Evolutionary conservation across 1,284 basidiomycete genomes (phyloP), one percentile per base, ranked within the genome.

Genomic region (Papiliotrema laurentii): DNA sequence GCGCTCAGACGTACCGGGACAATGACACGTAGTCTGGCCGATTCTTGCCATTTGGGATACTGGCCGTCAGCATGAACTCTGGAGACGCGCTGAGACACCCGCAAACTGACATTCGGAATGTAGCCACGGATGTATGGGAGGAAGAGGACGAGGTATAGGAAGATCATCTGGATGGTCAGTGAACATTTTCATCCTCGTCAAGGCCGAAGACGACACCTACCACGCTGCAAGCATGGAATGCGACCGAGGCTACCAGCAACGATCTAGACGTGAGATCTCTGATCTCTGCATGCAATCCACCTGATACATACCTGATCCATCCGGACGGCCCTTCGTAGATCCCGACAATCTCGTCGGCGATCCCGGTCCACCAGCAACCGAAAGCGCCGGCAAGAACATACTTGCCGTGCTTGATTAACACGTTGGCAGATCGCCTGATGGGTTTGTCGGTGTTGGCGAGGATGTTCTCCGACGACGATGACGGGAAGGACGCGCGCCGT

Each of bases 11-110:
- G 48, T 49, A 73, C 63, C 3, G 71, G 71, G 10, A 73, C 69
- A 35, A 73, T 61, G 11, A 69, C 39, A 2, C 66, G 58, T 5
- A 74, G 51, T 22, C 72, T 56, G 25, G 61, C 56, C 21, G 72
- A 74, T 47, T 68, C 53, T 53, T 72, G 69, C 72, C 72, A 74
- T 54, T 63, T 59, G 22, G 68, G 65, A 45, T 74, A 74, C 72
- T 74, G 40, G 5, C 22, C 21, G 35, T 58, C 41, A 58, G 55
- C 45, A 14, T 31, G 10, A 16, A 31, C 16, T 14, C 25, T 28
- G 4, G 11, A 27, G 7, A 4, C 5, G 4, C n/a, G 19, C 5
- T 9, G 19, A n/a, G 19, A 26, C 2, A 18, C 26, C 21, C 19
- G 9, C 22, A 4, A 18, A 56, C 71, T 55, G 39, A 73, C 72